These are phyloP conservation scores for Skeletonema menzelii DNA, from an alignment of 108 stramenopile species.

Conservation along the genomic window DNA sequence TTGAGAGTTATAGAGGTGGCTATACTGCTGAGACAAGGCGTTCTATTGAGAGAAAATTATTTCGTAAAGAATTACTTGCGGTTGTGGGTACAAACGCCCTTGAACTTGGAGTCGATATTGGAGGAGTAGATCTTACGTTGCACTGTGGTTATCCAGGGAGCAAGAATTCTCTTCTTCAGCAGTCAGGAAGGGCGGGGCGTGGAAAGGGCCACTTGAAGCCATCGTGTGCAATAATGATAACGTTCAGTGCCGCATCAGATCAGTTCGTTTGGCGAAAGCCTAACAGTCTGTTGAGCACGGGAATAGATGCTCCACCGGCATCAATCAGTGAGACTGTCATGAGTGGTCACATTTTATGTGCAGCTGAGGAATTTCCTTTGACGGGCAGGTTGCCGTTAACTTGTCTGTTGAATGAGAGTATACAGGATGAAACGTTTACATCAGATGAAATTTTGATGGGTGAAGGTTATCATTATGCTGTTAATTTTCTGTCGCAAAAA, in stretches of 20 bases:
- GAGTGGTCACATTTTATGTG: conserved; percentile 90
- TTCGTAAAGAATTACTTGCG: conserved; percentile 79
- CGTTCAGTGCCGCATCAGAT: conserved; percentile 86
- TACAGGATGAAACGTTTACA: conserved; percentile 1
- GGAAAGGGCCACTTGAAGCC: conserved; percentile 46
- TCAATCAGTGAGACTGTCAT: conserved; percentile 77
- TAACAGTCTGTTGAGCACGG: conserved; percentile 57
- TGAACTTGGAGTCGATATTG: conserved; percentile 97
- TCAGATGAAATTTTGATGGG: conserved; percentile 66
- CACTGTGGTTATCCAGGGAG: conserved; percentile 91
- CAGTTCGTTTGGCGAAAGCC: conserved; percentile 88
- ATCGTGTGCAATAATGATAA: conserved; percentile 86
- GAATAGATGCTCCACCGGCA: conserved; percentile 76
- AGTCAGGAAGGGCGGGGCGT: conserved; percentile 95
- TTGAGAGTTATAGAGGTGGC: conserved; percentile 95
- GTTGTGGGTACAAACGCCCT: conserved; percentile 92
- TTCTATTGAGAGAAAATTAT: conserved; percentile 90
- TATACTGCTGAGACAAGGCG: conserved; percentile 87
- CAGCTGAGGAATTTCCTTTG: conserved; percentile 88
- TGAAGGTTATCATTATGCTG: conserved; percentile 53
- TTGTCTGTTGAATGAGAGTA: conserved; percentile 30
- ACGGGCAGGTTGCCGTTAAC: conserved; percentile 42
- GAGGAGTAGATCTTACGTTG: conserved; percentile 90
- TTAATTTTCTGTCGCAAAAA: conserved; percentile 42
- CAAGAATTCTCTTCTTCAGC: conserved; percentile 80